Percentiles rank a stretch among this genome's conserved stretches.
These are phyloP conservation scores for Porosira glacialis DNA, from an alignment of 352 stramenopile genomes.

Conservation along the genomic window DNA sequence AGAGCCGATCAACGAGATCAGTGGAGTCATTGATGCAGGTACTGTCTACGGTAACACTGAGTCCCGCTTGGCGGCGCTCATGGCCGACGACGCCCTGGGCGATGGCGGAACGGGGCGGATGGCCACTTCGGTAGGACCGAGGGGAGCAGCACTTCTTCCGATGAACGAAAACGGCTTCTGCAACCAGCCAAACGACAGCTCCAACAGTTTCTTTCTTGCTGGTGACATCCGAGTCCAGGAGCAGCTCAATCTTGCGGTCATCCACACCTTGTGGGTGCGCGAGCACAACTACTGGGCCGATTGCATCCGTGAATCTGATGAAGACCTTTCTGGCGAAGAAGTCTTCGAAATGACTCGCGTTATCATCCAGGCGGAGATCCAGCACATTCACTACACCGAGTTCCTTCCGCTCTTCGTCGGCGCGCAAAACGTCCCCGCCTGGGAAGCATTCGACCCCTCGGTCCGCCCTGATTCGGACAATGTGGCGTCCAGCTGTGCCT, in stretches of 20 bases:
- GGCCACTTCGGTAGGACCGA: not conserved
- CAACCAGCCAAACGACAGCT: not conserved
- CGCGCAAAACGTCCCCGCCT: conserved; percentile 19
- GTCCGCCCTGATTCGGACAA: conserved; percentile 23
- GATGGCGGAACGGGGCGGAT: not conserved
- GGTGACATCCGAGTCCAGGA: conserved; percentile 43
- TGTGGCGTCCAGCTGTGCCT: conserved; percentile 25
- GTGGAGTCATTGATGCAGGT: not conserved
- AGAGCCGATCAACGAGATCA: not conserved
- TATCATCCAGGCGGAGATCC: conserved; percentile 30
- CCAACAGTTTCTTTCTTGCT: conserved; percentile 18
- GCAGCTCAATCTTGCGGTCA: conserved; percentile 20
- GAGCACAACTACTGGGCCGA: conserved; percentile 47
- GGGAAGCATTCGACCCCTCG: conserved; percentile 11
- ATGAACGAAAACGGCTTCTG: not conserved
- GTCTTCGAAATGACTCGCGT: conserved; percentile 22
- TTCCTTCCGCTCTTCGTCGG: conserved; percentile 37
- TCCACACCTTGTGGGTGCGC: conserved; percentile 33
- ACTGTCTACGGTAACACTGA: not conserved
- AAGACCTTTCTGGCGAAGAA: conserved; percentile 9
- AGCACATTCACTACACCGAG: conserved; percentile 44
- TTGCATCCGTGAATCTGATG: conserved; percentile 1
- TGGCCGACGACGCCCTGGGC: not conserved
- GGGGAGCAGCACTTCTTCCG: not conserved
- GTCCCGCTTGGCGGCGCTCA: not conserved